Conservation (phyloP, 2,329 filamentous ascomycete genomes). For the Tolypocladium paradoxum region DNA sequence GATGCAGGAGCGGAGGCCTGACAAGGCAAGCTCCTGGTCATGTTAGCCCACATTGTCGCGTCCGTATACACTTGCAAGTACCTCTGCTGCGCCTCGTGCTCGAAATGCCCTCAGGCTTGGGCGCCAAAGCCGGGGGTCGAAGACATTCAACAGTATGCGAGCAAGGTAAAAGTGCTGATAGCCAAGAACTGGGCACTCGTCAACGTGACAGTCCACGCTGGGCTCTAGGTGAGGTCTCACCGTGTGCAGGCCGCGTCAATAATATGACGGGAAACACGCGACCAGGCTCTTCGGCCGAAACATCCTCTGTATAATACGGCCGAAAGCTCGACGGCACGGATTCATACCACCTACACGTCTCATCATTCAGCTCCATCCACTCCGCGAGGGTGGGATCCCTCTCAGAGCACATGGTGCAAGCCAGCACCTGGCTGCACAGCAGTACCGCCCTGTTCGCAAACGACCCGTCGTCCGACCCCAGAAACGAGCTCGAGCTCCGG, state of each 20-base stretch:
- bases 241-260: conserved; percentile 3
- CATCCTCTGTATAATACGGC: conserved; percentile 5
- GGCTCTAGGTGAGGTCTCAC: too few relatives aligned
- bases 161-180: conserved; percentile 29
- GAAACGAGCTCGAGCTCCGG: conserved; percentile 11
- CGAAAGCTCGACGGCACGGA: conserved; percentile 9
- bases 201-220: too few relatives aligned
- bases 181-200: conserved; percentile 17
- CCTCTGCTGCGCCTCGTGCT: conserved; percentile 9
- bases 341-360: conserved; percentile 13
- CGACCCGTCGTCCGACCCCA: conserved; percentile 12
- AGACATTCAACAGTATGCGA: conserved; percentile 25
- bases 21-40: too few relatives aligned
- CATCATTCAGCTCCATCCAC: conserved; percentile 11
- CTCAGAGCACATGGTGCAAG: conserved; percentile 20
- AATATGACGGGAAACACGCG: conserved; percentile 2
- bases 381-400: conserved; percentile 11
- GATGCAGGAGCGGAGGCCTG: conserved; percentile 12
- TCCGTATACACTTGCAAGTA: conserved; percentile 8
- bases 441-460: conserved; percentile 16
- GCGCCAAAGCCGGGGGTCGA: conserved; percentile 21
- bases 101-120: conserved; percentile 13
- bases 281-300: conserved; percentile 3
- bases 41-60: conserved; percentile 10
- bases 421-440: conserved; percentile 18